Conservation (phyloP, 306 rosid genomes). For the Acmispon strigosus region DNA sequence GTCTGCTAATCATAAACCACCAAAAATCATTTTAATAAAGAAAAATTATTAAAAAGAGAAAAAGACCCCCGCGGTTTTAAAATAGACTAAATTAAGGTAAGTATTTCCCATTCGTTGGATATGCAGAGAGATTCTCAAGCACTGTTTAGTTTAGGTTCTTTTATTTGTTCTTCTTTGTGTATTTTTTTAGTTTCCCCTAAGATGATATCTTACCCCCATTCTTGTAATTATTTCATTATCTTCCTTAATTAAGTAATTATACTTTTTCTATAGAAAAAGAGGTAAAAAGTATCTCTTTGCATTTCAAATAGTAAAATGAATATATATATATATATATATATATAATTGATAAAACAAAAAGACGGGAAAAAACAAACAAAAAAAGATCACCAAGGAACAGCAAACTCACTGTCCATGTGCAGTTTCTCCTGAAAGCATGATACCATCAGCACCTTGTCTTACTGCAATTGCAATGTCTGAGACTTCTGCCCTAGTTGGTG, state of each 20-base stretch:
- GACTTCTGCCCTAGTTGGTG: slow-evolving; percentile 96
- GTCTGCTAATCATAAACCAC: background rate
- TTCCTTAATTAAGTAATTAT: background rate
- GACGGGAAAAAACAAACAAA: background rate
- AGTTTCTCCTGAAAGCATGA: slow-evolving; percentile 99
- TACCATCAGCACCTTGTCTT: slow-evolving; percentile 89
- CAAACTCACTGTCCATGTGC: slow-evolving; percentile 92
- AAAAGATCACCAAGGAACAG: slow-evolving; percentile 18
- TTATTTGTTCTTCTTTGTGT: background rate
- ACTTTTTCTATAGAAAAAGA: background rate
- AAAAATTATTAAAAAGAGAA: background rate
- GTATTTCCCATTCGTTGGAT: background rate
- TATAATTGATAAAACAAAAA: background rate
- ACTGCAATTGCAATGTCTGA: slow-evolving; percentile 96
- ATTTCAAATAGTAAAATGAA: background rate
- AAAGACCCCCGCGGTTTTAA: background rate
- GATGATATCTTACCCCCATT: background rate
- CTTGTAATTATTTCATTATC: background rate
- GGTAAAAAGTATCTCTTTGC: background rate
- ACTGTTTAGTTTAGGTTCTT: background rate
- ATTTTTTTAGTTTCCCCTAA: background rate
- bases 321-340: background rate
- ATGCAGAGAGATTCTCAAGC: background rate
- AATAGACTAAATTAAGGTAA: background rate
- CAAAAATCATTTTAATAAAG: background rate